Conservation (phyloP, 1,284 basidiomycete species). For the Cronartium ribicola region DNA sequence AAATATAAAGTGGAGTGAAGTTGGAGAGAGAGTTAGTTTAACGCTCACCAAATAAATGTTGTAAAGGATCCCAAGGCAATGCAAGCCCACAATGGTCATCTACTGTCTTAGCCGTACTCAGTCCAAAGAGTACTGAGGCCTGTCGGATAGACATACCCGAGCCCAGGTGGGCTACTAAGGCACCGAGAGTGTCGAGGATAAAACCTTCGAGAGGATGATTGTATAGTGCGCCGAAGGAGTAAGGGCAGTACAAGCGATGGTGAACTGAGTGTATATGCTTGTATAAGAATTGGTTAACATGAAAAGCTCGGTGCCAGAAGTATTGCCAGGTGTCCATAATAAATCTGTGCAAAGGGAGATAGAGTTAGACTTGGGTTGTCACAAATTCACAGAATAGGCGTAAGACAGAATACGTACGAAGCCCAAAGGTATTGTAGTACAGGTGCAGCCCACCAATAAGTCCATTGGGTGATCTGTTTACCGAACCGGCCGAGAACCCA, state of each 20-base stretch:
- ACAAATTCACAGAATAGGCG: neutral
- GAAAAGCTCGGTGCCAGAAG: constrained; percentile 86
- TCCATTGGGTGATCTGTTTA: constrained; percentile 60
- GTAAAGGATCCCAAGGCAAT: constrained; percentile 73
- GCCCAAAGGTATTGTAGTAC: constrained; percentile 69
- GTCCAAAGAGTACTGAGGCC: constrained; percentile 73
- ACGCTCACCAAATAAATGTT: constrained; percentile 35
- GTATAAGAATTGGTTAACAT: constrained; percentile 85
- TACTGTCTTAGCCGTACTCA: constrained; percentile 89
- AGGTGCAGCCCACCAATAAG: constrained; percentile 96
- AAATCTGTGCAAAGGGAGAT: constrained; percentile 60
- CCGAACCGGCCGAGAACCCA: constrained; percentile 56
- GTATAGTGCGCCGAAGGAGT: constrained; percentile 94
- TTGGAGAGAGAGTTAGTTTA: neutral
- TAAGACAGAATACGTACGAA: constrained; percentile 62
- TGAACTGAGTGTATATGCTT: constrained; percentile 89
- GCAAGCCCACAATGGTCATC: constrained; percentile 95
- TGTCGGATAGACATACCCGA: constrained; percentile 69
- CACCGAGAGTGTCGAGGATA: constrained; percentile 78
- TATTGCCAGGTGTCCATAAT: constrained; percentile 98
- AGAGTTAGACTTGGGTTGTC: neutral
- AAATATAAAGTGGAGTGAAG: constrained; percentile 14
- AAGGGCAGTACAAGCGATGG: constrained; percentile 93
- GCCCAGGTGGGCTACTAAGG: constrained; percentile 68
- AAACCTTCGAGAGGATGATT: constrained; percentile 96